Base-by-base conservation (phyloP, 2,329 filamentous ascomycete genomes). In the Pseudogymnoascus sp. region DNA sequence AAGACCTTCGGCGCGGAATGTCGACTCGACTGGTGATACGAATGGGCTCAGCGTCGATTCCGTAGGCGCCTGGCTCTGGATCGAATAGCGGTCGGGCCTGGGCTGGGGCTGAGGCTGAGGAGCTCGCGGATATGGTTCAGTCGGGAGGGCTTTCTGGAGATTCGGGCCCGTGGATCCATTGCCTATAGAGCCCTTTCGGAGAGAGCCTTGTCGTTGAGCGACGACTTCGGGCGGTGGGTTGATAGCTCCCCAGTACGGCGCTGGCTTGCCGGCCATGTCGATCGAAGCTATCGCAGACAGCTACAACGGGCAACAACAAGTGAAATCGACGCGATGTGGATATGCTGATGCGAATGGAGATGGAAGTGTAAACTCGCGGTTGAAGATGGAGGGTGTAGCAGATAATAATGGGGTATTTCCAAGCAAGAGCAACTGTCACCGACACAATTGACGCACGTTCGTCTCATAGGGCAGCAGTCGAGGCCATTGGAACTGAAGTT, bases 11-110 rank as follows among this genome's bases (percentile, higher is more conserved):
- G 73, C 77, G 54, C 75, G 75, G 69, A 83, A 82, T 69, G 74
- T 81, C 31, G 82, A 79, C 62, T 77, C 73, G 51, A 78, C 79
- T 45, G 84, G 83, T 37, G 84, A 85, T 67, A 77, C 79, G 69
- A 81, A 80, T 54, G 84, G 82, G 69, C 82, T 85, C 70, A 82
- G 78, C 57, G 83, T 85, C 60, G 83, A 83, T 65, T 85, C 81
- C 68, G 83, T 83, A 63, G 77, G 77, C 68, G 80, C 78, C 67
- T 84, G 81, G 65, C 83, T 86, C 75, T 86, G 84, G 64, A 77
- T 74, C 21, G 84, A 87, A 65, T 73, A 75, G 65, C 72, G 66
- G 64, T 73, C 68, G 42, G 64, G 67, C 63, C 66, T 68, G 45
- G 68, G 40, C 16, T 29, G 37, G 7, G 60, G 26, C 11, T 62